phyloP scores from a whole-genome alignment of 768 basidiomycete genomes.

The Hygrophorus pudorinus region DNA sequence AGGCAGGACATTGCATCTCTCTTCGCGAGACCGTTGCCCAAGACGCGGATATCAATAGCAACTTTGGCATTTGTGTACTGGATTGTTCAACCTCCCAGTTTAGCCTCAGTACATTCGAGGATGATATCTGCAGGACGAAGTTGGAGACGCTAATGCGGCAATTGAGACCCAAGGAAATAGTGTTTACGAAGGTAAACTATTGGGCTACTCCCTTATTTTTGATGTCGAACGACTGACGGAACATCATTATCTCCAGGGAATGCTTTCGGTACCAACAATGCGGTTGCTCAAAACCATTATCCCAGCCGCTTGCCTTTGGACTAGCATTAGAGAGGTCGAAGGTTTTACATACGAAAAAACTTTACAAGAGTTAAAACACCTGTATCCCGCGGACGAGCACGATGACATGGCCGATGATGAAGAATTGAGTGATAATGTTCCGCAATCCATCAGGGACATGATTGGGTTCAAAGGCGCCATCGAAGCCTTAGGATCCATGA shows the following conservation, averaged over 20 bases:
- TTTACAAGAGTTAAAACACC: conserved; percentile 50
- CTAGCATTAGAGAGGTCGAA: conserved; percentile 71
- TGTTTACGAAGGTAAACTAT: conserved; percentile 70
- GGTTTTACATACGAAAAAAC: conserved; percentile 72
- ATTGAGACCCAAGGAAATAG: conserved; percentile 81
- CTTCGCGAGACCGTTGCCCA: conserved; percentile 53
- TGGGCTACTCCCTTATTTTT: not conserved
- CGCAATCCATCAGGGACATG: conserved; percentile 70
- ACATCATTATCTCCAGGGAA: conserved; percentile 46
- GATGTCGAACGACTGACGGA: not conserved
- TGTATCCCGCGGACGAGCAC: conserved; percentile 46
- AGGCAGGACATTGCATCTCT: conserved; percentile 91
- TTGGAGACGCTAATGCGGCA: conserved; percentile 91
- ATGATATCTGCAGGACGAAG: conserved; percentile 87
- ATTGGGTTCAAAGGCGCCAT: conserved; percentile 55
- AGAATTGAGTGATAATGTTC: conserved; percentile 37
- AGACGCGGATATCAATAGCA: conserved; percentile 30
- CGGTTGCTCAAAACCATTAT: conserved; percentile 76
- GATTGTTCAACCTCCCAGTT: conserved; percentile 97
- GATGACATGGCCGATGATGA: conserved; percentile 36
- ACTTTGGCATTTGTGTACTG: conserved; percentile 83
- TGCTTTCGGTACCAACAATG: conserved; percentile 72
- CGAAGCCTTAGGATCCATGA: conserved; percentile 83
- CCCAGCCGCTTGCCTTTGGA: conserved; percentile 81
- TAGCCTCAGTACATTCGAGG: conserved; percentile 79